These are phyloP conservation scores for Dryadomyces sulphureus DNA, from an alignment of 2,329 filamentous ascomycete genomes.

Conservation along the genomic window DNA sequence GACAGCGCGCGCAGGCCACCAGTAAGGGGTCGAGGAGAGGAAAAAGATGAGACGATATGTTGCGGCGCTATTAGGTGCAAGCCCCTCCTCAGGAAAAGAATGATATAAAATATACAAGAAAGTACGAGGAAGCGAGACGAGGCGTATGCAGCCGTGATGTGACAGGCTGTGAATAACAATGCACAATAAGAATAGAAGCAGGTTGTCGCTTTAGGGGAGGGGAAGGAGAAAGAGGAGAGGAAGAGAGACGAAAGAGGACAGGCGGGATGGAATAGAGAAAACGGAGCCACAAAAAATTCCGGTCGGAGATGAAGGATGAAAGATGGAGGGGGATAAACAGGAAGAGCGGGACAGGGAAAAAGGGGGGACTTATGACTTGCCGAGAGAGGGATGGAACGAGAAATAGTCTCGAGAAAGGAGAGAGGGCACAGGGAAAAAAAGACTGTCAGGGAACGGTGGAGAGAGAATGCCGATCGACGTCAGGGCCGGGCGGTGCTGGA, in stretches of 20 bases:
- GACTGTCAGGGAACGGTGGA: background rate
- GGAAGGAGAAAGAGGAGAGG: background rate
- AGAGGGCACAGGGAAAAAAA: background rate
- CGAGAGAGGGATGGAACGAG: background rate
- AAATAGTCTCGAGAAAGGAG: background rate
- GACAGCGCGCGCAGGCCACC: background rate
- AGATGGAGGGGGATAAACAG: background rate
- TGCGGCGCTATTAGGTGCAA: background rate
- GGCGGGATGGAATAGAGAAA: background rate
- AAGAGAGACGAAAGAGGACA: background rate
- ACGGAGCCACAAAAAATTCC: background rate
- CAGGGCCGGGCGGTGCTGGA: background rate
- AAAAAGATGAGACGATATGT: background rate
- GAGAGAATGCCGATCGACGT: conserved; percentile 1
- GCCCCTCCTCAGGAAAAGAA: background rate
- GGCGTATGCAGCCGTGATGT: background rate
- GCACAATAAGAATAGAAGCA: background rate
- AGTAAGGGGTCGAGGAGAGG: background rate
- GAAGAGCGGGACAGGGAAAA: background rate
- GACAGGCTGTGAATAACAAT: background rate
- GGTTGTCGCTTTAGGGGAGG: background rate
- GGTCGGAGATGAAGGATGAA: background rate
- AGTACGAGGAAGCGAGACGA: background rate
- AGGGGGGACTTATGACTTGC: background rate
- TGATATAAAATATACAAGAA: background rate